Base-by-base conservation (phyloP, 106 monocot genomes). In the Acanthochlamys bracteata region DNA sequence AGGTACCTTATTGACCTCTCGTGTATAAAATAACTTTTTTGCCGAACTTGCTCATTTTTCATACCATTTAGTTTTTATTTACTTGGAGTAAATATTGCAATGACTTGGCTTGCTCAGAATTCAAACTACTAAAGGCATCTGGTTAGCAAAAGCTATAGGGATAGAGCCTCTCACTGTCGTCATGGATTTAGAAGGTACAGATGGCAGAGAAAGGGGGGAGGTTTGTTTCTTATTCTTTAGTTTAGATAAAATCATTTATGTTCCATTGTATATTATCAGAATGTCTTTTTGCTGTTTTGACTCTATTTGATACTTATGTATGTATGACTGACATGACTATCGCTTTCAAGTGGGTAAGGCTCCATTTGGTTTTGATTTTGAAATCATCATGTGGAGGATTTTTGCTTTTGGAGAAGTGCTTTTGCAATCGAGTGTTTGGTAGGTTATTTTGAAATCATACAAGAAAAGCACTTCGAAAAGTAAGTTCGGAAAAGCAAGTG, bases 181-280 rank as follows among this genome's bases (percentile, higher is more conserved):
- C 59, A 67, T 86, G 76, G 93, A 93, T 60, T 75, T 89, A 64
- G 89, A 93, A 74, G 89, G 93, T 17, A 89, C 83, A 23, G 89
- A 93, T 86, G 93, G 83, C 42, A 80, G 93, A 55, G 93, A 93
- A 66, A 85, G 93, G 79, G 93, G 93, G 83, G 89, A 89, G 93
- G 93, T 89, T 11, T 63, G 51, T 39, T 17, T 14, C 51, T 66
- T 24, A 27, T 56, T 13, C 66, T 53, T 53, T 41, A 11, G 27
- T 6, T 57, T 39, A 22, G 39, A 17, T 1, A 47, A 49, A 43
- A 49, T 12, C 2, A 49, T 17, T 12, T 14, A 49, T 49, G 49
- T 49, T 4, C 12, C 1, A 2, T 49, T 49, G 2, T 4, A 14
- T 49, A 2, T 43, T 17, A 12, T 49, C 17, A 17, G 49, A 49